phyloP scores from a whole-genome alignment of 2,329 filamentous ascomycete genomes.

The Aspergillus novoparasiticus region DNA sequence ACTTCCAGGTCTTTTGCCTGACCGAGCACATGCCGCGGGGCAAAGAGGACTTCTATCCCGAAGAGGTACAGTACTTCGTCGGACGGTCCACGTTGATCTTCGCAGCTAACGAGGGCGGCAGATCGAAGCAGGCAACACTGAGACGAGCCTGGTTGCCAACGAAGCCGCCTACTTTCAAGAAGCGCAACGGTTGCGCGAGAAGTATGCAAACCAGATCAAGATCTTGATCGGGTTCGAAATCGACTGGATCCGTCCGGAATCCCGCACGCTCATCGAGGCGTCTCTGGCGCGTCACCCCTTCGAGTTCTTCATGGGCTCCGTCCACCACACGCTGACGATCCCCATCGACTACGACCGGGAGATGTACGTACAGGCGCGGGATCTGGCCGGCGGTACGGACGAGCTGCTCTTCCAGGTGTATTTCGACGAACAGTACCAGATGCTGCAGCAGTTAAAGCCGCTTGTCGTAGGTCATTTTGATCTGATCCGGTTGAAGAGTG shows the following conservation, averaged over 20 bases:
- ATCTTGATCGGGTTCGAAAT: constrained; percentile 89
- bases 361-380: constrained; percentile 67
- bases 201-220: constrained; percentile 71
- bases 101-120: constrained; percentile 11
- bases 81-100: background rate
- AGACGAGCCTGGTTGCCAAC: constrained; percentile 48
- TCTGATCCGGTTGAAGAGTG: constrained; percentile 78
- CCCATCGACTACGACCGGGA: constrained; percentile 84
- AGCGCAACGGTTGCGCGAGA: constrained; percentile 69
- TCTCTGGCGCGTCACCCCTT: constrained; percentile 65
- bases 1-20: constrained; percentile 81
- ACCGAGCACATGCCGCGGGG: constrained; percentile 95
- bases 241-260: constrained; percentile 81
- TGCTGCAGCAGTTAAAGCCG: constrained; percentile 73
- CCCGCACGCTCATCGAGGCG: constrained; percentile 60
- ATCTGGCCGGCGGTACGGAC: constrained; percentile 62
- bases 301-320: constrained; percentile 89
- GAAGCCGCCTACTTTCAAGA: constrained; percentile 70
- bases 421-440: constrained; percentile 82
- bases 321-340: constrained; percentile 84
- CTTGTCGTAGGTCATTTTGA: constrained; percentile 92
- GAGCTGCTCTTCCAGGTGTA: constrained; percentile 78
- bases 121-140: constrained; percentile 36
- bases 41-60: constrained; percentile 81
- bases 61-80: constrained; percentile 68